These are phyloP conservation scores for Aspergillus neotritici DNA, from an alignment of 2,329 filamentous ascomycete species.

Conservation along the genomic window DNA sequence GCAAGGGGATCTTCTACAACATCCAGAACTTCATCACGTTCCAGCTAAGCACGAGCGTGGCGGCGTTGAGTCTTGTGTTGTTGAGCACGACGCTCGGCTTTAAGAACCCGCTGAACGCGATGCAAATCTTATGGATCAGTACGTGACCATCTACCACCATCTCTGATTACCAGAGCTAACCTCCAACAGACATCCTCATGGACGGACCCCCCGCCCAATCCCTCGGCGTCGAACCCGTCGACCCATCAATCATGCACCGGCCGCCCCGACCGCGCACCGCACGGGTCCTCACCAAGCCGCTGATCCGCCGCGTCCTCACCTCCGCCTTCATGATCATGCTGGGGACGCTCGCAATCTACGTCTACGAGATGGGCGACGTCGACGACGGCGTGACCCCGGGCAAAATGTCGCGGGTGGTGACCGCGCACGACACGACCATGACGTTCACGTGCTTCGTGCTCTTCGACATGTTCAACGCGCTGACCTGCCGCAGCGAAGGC, in stretches of 20 bases:
- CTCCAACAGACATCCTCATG: conserved; percentile 84
- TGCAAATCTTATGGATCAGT: conserved; percentile 99
- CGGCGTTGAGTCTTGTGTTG: conserved; percentile 83
- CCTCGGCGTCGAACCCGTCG: conserved; percentile 89
- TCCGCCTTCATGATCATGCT: conserved; percentile 86
- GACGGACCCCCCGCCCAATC: conserved; percentile 97
- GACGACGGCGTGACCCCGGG: conserved; percentile 37
- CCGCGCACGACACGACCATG: conserved; percentile 94
- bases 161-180: conserved; percentile 12
- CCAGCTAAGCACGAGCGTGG: conserved; percentile 93
- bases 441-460: conserved; percentile 98
- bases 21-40: conserved; percentile 99
- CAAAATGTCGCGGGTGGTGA: conserved; percentile 58
- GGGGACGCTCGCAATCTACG: conserved; percentile 86
- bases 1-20: conserved; percentile 99
- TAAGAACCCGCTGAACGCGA: conserved; percentile 92
- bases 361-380: conserved; percentile 80
- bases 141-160: conserved; percentile 40
- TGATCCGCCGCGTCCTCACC: conserved; percentile 79
- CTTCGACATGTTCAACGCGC: conserved; percentile 99
- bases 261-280: conserved; percentile 83
- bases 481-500: conserved; percentile 83
- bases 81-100: conserved; percentile 89
- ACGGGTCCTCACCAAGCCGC: conserved; percentile 76
- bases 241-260: conserved; percentile 86